Percentiles rank a stretch among this genome's conserved stretches.
These are phyloP conservation scores for Myxozyma neotropica DNA, from an alignment of 805 yeast genomes.

Conservation along the genomic window DNA sequence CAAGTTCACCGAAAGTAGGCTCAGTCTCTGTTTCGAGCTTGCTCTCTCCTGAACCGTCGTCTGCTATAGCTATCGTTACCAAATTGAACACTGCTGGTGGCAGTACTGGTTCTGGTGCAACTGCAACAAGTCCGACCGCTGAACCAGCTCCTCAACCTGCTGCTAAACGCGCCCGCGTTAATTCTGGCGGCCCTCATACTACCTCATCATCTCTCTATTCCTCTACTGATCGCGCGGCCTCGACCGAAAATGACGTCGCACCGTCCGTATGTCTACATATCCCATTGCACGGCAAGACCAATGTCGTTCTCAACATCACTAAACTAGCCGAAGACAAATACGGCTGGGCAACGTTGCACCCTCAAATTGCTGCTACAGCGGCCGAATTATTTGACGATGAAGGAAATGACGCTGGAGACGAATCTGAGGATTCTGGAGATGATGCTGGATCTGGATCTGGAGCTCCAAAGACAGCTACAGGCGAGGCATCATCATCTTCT, in stretches of 20 bases:
- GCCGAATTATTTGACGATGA: conserved; percentile 49
- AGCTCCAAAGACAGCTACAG: conserved; percentile 41
- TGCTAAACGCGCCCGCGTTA: conserved; percentile 9
- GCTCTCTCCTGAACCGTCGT: conserved; percentile 6
- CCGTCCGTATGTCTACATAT: conserved; percentile 32
- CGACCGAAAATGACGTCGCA: not conserved
- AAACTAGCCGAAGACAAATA: conserved; percentile 79
- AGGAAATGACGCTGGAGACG: conserved; percentile 42
- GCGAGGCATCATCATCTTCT: too few relatives aligned
- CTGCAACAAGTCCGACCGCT: not conserved
- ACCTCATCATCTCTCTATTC: not conserved
- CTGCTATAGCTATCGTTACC: not conserved
- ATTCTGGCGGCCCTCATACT: not conserved
- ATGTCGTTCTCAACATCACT: conserved; percentile 67
- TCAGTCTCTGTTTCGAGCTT: conserved; percentile 10
- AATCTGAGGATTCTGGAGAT: conserved; percentile 44
- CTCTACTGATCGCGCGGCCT: conserved; percentile 6
- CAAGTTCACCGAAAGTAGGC: not conserved
- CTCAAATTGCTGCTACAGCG: conserved; percentile 29
- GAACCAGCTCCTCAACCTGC: not conserved
- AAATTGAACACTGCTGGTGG: not conserved
- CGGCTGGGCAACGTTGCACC: conserved; percentile 58
- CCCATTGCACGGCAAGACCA: conserved; percentile 35
- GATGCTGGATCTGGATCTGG: conserved; percentile 41
- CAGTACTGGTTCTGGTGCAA: not conserved